Base-by-base conservation (phyloP, 2,329 filamentous ascomycete genomes). In the Xylaria multiplex region DNA sequence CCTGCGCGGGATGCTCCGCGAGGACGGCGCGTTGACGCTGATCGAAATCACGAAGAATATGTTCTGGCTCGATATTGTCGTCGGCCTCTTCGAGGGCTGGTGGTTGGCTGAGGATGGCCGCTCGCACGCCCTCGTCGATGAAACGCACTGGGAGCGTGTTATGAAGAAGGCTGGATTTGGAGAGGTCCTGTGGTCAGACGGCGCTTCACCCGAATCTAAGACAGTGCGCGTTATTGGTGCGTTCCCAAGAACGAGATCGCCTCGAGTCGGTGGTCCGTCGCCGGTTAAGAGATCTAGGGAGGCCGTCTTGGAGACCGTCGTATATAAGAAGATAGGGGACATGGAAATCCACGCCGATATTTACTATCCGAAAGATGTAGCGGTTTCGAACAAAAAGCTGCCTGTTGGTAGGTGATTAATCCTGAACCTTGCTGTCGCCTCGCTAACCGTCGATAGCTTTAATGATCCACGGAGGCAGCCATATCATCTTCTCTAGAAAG, bases 401-500 rank as follows among this genome's bases (percentile, higher is more conserved):
- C 59, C 59, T 2, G 49, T 66, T 48, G 64, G 64, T 66, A 62
- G 11, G 46, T 45, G 13, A 43, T 32, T 30, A 8, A 53, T 11
- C 40, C 11, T 2, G 27, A 7, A 35, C 14, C 5, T 16, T 27
- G 32, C n/a, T 57, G 43, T 22, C n/a, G 5, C n/a, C 40, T 32
- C 7, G 11, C 56, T 63, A 30, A 57, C 42, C 35, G 19, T 9
- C 13, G 6, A n/a, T 61, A 80, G 80, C 79, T 14, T 66, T 83
- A 1, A 81, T 83, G 79, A 79, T 83, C 16, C 81, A 84, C 60
- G 81, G 81, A 2, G 82, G 81, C 19, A 77, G 81, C 6, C 77
- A 82, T 63, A 69, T 83, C 5, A 77, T 78, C 37, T 73, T 81
- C 8, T 79, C 77, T 0, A 74, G 80, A 7, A 77, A 77, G 48